Conservation (phyloP, 108 stramenopile genomes). For the Craspedostauros australis region DNA sequence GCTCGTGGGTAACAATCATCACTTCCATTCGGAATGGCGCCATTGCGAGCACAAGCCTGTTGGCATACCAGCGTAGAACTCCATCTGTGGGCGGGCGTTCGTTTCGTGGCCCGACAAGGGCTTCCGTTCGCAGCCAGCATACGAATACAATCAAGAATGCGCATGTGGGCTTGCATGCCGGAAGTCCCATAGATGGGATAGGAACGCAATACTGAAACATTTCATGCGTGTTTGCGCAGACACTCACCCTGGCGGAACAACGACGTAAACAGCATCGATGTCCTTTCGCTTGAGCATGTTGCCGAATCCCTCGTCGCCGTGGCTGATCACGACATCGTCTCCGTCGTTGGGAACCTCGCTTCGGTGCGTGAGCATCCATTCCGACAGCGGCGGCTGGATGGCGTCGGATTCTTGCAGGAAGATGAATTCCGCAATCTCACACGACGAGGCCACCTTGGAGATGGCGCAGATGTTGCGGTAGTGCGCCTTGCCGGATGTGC, state of each 20-base stretch:
- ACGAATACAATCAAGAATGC: too few species aligned
- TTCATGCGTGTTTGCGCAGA: neutral
- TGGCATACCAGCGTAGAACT: too few species aligned
- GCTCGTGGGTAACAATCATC: too few species aligned
- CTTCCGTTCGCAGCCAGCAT: too few species aligned
- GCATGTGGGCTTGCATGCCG: too few species aligned
- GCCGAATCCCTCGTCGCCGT: conserved; percentile 18
- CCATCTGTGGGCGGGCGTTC: too few species aligned
- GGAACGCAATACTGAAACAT: neutral
- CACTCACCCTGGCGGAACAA: conserved; percentile 23
- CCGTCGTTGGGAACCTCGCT: neutral
- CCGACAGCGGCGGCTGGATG: neutral
- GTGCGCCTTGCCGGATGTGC: neutral
- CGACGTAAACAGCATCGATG: conserved; percentile 33
- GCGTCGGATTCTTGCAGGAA: conserved; percentile 11
- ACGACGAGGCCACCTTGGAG: conserved; percentile 15
- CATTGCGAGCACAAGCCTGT: too few species aligned
- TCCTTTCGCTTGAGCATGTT: conserved; percentile 14
- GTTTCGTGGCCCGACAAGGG: too few species aligned
- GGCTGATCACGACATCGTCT: conserved; percentile 3
- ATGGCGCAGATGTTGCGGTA: conserved; percentile 15
- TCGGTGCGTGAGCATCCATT: conserved; percentile 7
- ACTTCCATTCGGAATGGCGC: too few species aligned
- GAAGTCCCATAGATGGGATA: neutral
- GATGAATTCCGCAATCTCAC: conserved; percentile 11